A percentile compares a stretch with the other conserved stretches of the same genome.
These are phyloP conservation scores for Proliferodiscus dingleyae DNA, from an alignment of 2,329 filamentous ascomycete genomes.

Conservation along the genomic window DNA sequence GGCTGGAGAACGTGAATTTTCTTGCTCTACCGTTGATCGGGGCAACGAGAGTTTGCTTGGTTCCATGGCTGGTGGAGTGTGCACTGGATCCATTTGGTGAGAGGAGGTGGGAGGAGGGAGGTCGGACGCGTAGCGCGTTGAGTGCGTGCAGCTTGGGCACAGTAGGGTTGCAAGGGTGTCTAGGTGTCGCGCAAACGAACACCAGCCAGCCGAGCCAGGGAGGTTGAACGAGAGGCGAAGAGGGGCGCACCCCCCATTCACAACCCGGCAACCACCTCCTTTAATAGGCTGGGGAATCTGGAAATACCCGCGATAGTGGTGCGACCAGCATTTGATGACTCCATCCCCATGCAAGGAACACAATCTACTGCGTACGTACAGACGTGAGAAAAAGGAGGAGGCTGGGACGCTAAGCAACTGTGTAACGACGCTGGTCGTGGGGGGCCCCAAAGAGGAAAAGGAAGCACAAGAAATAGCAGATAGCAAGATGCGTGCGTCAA, in stretches of 20 bases:
- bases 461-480: neutral
- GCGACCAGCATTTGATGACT: slow-evolving; percentile 3
- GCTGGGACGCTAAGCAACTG: slow-evolving; percentile 4
- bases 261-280: neutral
- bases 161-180: slow-evolving; percentile 4
- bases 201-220: neutral
- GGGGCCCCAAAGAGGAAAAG: slow-evolving; percentile 1
- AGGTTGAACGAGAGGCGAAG: neutral
- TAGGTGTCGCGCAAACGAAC: neutral
- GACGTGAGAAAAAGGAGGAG: slow-evolving; percentile 3
- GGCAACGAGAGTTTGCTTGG: slow-evolving; percentile 8
- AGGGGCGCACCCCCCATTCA: slow-evolving; percentile 1
- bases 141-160: slow-evolving; percentile 21
- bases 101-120: slow-evolving; percentile 5
- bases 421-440: too few species aligned
- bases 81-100: slow-evolving; percentile 17
- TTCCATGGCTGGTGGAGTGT: neutral
- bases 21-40: slow-evolving; percentile 14
- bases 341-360: too few species aligned
- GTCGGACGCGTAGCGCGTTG: slow-evolving; percentile 21
- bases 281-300: neutral
- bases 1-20: neutral
- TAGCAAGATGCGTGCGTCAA: slow-evolving; percentile 2
- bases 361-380: slow-evolving; percentile 6
- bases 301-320: slow-evolving; percentile 4